phyloP scores from a whole-genome alignment of 768 basidiomycete species.

The Psilocybe cyanescens region DNA sequence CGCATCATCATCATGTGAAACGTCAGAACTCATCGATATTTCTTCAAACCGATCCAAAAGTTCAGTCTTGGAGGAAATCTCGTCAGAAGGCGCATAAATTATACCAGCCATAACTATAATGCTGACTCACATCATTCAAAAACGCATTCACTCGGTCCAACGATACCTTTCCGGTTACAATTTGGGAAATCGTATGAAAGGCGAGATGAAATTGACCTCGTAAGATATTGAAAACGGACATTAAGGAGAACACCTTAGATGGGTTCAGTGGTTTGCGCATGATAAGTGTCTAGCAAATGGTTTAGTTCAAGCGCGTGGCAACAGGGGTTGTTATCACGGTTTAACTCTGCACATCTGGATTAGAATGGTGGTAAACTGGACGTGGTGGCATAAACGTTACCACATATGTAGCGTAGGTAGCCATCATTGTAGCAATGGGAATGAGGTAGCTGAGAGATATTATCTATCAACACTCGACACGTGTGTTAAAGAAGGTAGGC shows the following conservation, averaged over 20 bases:
- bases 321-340: too few relatives aligned
- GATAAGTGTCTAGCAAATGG: not conserved
- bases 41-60: slow-evolving; percentile 36
- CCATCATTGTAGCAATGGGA: slow-evolving; percentile 66
- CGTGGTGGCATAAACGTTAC: slow-evolving; percentile 33
- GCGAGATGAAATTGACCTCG: slow-evolving; percentile 51
- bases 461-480: not conserved
- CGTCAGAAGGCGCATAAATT: not conserved
- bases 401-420: slow-evolving; percentile 58
- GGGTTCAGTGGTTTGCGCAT: slow-evolving; percentile 10
- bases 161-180: slow-evolving; percentile 59
- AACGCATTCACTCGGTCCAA: slow-evolving; percentile 54
- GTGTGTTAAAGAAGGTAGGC: not conserved
- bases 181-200: slow-evolving; percentile 30
- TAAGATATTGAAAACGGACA: slow-evolving; percentile 70
- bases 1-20: slow-evolving; percentile 18
- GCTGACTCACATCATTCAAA: slow-evolving; percentile 9
- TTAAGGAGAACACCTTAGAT: slow-evolving; percentile 52
- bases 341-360: too few relatives aligned
- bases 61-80: slow-evolving; percentile 43
- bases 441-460: slow-evolving; percentile 49
- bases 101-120: too few relatives aligned
- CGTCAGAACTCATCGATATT: slow-evolving; percentile 24
- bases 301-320: not conserved
- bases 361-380: not conserved